Evolutionary conservation across 148 eudicot genomes (phyloP).

Genomic region (Cornus suecica): DNA sequence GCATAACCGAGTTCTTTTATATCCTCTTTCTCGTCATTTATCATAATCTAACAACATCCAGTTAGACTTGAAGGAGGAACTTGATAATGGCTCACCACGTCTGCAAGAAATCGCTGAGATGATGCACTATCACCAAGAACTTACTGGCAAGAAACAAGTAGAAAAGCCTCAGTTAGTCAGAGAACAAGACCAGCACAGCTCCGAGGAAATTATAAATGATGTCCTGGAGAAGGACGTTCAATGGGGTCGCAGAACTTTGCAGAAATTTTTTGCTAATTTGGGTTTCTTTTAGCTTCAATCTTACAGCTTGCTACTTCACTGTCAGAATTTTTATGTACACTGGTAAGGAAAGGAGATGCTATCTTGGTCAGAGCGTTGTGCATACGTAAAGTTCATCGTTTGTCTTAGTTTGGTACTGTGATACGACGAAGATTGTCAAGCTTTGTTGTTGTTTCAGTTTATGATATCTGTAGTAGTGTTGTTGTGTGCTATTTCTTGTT

Average conservation of each 20-base stretch:
- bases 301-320: neutral
- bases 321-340: neutral
- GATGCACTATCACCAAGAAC: slow-evolving; percentile 9
- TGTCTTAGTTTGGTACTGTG: neutral
- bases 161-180: neutral
- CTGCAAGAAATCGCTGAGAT: slow-evolving; percentile 8
- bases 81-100: neutral
- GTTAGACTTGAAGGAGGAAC: slow-evolving; percentile 12
- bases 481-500: neutral
- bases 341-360: neutral
- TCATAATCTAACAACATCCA: neutral
- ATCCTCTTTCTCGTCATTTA: neutral
- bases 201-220: neutral
- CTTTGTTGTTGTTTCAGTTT: neutral
- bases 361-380: neutral
- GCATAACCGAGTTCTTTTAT: slow-evolving; percentile 9
- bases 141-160: neutral
- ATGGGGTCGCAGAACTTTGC: slow-evolving; percentile 45
- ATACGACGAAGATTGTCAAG: neutral
- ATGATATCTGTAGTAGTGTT: neutral
- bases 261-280: slow-evolving; percentile 32
- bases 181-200: slow-evolving; percentile 13
- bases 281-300: slow-evolving; percentile 24
- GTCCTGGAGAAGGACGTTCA: slow-evolving; percentile 25
- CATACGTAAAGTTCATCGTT: neutral